These are phyloP conservation scores for Priceomyces medius DNA, from an alignment of 805 yeast genomes.

Conservation along the genomic window DNA sequence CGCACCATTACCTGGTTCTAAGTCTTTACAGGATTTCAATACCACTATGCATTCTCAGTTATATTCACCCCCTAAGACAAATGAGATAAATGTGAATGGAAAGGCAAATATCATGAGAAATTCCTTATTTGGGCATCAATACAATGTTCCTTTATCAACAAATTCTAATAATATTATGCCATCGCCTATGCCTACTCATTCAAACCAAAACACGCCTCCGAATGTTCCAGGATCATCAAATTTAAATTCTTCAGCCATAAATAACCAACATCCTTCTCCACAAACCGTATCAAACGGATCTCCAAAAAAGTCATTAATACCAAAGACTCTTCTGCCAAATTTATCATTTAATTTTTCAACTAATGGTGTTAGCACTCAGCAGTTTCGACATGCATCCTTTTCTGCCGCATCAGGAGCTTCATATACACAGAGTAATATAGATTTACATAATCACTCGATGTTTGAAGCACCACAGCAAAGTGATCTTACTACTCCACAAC, in stretches of 20 bases:
- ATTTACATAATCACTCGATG: constrained; percentile 27
- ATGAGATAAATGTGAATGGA: constrained; percentile 2
- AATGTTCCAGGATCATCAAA: constrained; percentile 2
- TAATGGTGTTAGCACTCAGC: constrained; percentile 4
- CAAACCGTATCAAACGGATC: constrained; percentile 16
- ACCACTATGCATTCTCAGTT: constrained; percentile 12
- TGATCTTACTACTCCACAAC: constrained; percentile 80
- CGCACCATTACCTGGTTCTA: constrained; percentile 41
- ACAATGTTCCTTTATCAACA: neutral
- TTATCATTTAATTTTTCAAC: neutral
- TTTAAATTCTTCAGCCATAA: neutral
- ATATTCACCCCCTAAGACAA: constrained; percentile 14
- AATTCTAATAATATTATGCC: constrained; percentile 16
- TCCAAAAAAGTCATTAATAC: constrained; percentile 8
- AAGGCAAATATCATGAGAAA: constrained; percentile 14
- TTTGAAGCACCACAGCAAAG: constrained; percentile 64
- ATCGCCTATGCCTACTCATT: constrained; percentile 24
- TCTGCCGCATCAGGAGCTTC: constrained; percentile 63
- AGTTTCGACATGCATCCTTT: constrained; percentile 54
- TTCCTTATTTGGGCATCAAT: constrained; percentile 13
- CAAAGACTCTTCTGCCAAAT: constrained; percentile 8
- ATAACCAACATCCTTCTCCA: constrained; percentile 25
- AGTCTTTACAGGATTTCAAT: neutral
- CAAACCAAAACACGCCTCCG: constrained; percentile 26
- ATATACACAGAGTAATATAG: constrained; percentile 48